Evolutionary conservation across 106 monocot species (phyloP).

Genomic region (Triglochin maritima): DNA sequence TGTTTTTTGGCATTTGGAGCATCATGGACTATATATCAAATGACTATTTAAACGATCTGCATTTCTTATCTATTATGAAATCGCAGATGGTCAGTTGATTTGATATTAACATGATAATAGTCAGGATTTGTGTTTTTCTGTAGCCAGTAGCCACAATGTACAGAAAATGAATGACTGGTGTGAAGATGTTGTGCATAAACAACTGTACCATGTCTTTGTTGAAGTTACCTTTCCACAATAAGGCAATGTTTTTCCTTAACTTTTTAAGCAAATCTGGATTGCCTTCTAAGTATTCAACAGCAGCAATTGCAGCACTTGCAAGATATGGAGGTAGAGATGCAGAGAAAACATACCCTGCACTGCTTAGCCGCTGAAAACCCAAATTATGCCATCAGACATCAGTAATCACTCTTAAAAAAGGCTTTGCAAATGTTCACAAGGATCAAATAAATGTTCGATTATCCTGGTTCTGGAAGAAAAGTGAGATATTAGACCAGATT

Average conservation of each 20-base stretch:
- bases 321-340: constrained; percentile 93
- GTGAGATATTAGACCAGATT: not conserved
- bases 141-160: too few relatives aligned
- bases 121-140: too few relatives aligned
- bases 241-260: constrained; percentile 44
- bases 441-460: not conserved
- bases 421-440: too few relatives aligned
- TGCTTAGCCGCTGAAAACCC: constrained; percentile 67
- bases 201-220: too few relatives aligned
- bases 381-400: not conserved
- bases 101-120: too few relatives aligned
- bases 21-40: too few relatives aligned
- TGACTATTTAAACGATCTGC: too few relatives aligned
- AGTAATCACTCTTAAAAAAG: not conserved
- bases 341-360: constrained; percentile 85
- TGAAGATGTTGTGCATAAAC: too few relatives aligned
- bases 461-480: not conserved
- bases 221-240: constrained; percentile 38
- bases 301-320: constrained; percentile 71
- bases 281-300: constrained; percentile 59
- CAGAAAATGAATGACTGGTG: too few relatives aligned
- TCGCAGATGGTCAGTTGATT: too few relatives aligned
- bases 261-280: constrained; percentile 51
- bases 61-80: too few relatives aligned
- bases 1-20: too few relatives aligned